Evolutionary conservation across 345 rosid species (phyloP).

Genomic region (Hibiscus syriacus): DNA sequence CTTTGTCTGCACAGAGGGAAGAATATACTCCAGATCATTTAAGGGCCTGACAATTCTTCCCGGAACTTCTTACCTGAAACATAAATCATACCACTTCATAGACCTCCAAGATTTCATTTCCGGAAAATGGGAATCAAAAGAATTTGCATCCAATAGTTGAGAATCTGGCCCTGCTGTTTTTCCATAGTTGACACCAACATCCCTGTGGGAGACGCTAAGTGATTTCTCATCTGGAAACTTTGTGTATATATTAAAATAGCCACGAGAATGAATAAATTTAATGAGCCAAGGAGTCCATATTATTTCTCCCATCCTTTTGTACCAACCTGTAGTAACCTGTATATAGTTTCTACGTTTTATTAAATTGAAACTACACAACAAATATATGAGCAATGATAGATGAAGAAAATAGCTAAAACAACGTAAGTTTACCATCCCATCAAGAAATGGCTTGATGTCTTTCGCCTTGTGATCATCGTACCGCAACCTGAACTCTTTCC

Average conservation of each 20-base stretch:
- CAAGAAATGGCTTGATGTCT: too few relatives aligned
- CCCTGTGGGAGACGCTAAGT: too few relatives aligned
- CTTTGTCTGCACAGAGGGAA: slow-evolving; percentile 54
- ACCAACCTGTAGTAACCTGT: too few relatives aligned
- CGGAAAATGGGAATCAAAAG: slow-evolving; percentile 33
- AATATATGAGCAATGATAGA: neutral
- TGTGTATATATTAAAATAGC: slow-evolving; percentile 84
- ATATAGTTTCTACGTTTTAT: neutral
- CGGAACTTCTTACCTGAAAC: slow-evolving; percentile 73
- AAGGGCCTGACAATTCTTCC: slow-evolving; percentile 55
- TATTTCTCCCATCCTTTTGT: too few relatives aligned
- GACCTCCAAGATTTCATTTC: slow-evolving; percentile 49
- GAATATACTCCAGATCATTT: slow-evolving; percentile 55
- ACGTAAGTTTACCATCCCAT: slow-evolving; percentile 58
- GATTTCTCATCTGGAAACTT: slow-evolving; percentile 47
- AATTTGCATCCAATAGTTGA: slow-evolving; percentile 41
- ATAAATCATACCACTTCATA: slow-evolving; percentile 91
- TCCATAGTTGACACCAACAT: too few relatives aligned
- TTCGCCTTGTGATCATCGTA: too few relatives aligned
- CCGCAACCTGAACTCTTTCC: too few relatives aligned
- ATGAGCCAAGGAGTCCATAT: slow-evolving; percentile 99
- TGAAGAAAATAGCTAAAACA: neutral
- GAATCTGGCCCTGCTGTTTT: too few relatives aligned
- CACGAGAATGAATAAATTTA: slow-evolving; percentile 62
- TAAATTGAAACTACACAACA: slow-evolving; percentile 2